Conservation (phyloP, 139 green algal species). For the Closterium sp. region DNA sequence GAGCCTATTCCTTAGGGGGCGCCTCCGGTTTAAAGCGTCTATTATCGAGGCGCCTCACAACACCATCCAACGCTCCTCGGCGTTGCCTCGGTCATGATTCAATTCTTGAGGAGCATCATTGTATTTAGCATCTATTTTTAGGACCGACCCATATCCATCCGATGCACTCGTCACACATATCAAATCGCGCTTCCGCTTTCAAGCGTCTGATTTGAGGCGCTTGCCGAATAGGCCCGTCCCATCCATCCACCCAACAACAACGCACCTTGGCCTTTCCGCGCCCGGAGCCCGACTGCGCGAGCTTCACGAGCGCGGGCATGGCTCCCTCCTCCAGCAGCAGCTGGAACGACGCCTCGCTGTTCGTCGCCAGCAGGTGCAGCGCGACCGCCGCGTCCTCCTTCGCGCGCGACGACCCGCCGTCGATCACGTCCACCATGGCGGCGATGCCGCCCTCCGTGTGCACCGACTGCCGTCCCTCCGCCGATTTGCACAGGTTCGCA, state of each 20-base stretch:
- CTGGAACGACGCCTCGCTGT: conserved; percentile 13
- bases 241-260: neutral
- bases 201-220: too few relatives aligned
- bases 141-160: too few relatives aligned
- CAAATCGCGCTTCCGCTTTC: too few relatives aligned
- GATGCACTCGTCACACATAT: too few relatives aligned
- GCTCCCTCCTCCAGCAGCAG: conserved; percentile 27
- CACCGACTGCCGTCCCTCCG: conserved; percentile 33
- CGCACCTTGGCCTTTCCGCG: conserved; percentile 40
- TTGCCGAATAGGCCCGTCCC: too few relatives aligned
- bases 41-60: too few relatives aligned
- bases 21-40: too few relatives aligned
- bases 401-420: conserved; percentile 10
- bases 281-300: conserved; percentile 30
- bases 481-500: conserved; percentile 34
- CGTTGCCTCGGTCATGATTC: too few relatives aligned
- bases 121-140: too few relatives aligned
- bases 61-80: too few relatives aligned
- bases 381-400: conserved; percentile 45
- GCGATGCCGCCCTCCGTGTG: conserved; percentile 27
- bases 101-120: too few relatives aligned
- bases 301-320: conserved; percentile 22
- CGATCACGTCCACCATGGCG: conserved; percentile 39
- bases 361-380: conserved; percentile 31
- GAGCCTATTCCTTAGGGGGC: too few relatives aligned